phyloP scores from a whole-genome alignment of 2,329 filamentous ascomycete genomes.

The Xylaria polymorpha region DNA sequence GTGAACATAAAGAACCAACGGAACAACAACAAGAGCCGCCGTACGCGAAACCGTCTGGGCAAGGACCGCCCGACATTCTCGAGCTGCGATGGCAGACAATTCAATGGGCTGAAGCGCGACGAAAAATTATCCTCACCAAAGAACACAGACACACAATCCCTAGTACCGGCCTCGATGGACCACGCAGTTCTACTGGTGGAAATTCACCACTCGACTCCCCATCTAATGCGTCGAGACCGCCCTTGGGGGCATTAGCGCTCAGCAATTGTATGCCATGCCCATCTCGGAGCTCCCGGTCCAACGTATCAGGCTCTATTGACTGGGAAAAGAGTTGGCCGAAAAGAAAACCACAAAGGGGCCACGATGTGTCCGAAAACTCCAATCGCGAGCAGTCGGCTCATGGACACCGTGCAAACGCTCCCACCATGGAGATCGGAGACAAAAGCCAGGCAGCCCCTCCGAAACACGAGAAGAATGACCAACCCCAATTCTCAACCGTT shows the following conservation, averaged over 20 bases:
- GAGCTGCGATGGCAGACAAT: slow-evolving; percentile 27
- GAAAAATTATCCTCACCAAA: slow-evolving; percentile 3
- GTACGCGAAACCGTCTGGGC: background rate
- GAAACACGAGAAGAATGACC: slow-evolving; percentile 31
- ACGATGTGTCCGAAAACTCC: slow-evolving; percentile 47
- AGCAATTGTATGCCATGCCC: slow-evolving; percentile 31
- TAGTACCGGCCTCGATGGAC: slow-evolving; percentile 45
- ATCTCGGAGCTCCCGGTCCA: slow-evolving; percentile 35
- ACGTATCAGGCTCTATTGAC: slow-evolving; percentile 43
- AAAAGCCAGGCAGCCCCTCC: slow-evolving; percentile 11
- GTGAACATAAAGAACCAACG: background rate
- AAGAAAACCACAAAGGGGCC: slow-evolving; percentile 44
- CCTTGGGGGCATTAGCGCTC: slow-evolving; percentile 32
- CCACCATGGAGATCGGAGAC: slow-evolving; percentile 19
- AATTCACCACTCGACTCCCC: slow-evolving; percentile 35
- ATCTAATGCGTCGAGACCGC: slow-evolving; percentile 31
- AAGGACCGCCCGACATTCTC: background rate
- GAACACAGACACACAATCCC: slow-evolving; percentile 30
- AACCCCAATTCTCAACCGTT: slow-evolving; percentile 35
- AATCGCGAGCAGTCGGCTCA: slow-evolving; percentile 22
- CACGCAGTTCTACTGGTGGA: slow-evolving; percentile 41
- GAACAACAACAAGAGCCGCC: slow-evolving; percentile 3
- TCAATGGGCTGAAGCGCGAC: slow-evolving; percentile 11
- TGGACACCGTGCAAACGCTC: slow-evolving; percentile 8
- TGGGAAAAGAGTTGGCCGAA: slow-evolving; percentile 46